Evolutionary conservation across 176 grass and related monocot genomes (phyloP), one percentile per base, ranked within the genome.

Genomic region (Hordeum marinum): DNA sequence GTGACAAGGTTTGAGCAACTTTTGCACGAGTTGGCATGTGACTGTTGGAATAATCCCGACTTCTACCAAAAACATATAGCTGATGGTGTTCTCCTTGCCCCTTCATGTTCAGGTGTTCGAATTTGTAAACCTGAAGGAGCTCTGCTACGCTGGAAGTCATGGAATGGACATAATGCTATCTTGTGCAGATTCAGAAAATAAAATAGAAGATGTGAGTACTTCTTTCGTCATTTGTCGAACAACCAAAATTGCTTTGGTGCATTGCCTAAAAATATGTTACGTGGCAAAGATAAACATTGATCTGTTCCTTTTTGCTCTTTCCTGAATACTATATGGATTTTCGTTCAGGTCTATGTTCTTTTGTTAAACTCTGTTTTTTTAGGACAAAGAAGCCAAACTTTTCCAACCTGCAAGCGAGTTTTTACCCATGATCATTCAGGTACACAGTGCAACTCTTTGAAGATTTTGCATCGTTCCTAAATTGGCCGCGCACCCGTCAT

Each of bases 371-470:
- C 2, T 54, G 26, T 70, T 63, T 41, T n/a, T 80, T 63, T 35
- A 95, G 93, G 25, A 65, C n/a, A 58, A 85, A 76, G 88, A 83
- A 71, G 75, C 70, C 24, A 83, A 90, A 74, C 69, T 92, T 29
- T 95, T 95, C 85, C 93, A 92, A 81, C 93, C 88, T 72, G 93
- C 93, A 24, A 68, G 82, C 14, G 90, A 92, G 79, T 95, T 95
- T 64, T 54, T 95, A 77, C 88, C 93, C 9, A 86, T 92, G 90
- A 92, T 95, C 65, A 71, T 80, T 66, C 82, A 95, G 90, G 93
- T 92, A 86, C 41, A 23, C 26, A 60, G 12, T 20, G 18, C 20
- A 57, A 57, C 54, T 48, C 17, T 70, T 32, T 4, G 2, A 34
- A 34, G 32, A 34, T 34, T 34, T 34, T 34, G 32, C 32, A 34